Base-by-base conservation (phyloP, 306 rosid genomes). In the Cucumis melo region DNA sequence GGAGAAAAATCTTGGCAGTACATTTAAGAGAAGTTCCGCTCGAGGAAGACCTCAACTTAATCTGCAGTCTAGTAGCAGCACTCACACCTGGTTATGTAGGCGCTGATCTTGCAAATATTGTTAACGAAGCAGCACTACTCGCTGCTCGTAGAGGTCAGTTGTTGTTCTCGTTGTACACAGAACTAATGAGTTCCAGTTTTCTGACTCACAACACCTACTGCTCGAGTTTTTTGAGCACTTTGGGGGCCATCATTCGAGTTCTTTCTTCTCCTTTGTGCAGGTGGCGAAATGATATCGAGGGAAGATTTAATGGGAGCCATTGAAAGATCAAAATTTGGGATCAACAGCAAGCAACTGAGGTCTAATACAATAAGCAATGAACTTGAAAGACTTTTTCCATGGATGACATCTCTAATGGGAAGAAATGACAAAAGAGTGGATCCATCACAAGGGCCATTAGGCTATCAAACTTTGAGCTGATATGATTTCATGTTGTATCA, bases 251-350 rank as follows among this genome's bases (percentile, higher is more conserved):
- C 48, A 4, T 65, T 38, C 19, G 14, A 41, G 74, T 39, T 67
- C 56, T 21, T 14, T 70, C n/a, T 70, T 44, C 23, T 46, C 19
- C 7, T 23, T 36, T 74, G 36, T 78, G 75, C 86, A 93, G 98
- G 96, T 64, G 86, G 90, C 81, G 93, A 93, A 80, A 84, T 64
- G 46, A 93, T 93, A 73, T 85, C 83, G 66, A 90, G 97, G 82
- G 98, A 88, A 81, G 97, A 91, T 77, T 82, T 91, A 82, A 90
- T 91, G 96, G 96, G 88, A 86, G 98, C 98, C 11, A 85, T 91
- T 60, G 97, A 91, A 83, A 91, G 98, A 85, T 97, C 98, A 41
- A 91, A 90, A 81, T 93, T 86, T 75, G 97, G 96, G 42, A 91
- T 93, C 76, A 89, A 82, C 80, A 89, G 84, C 81, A 91, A 83